These are phyloP conservation scores for Eremothecium cymbalariae DNA, from an alignment of 1,139 yeast species.

Conservation along the genomic window DNA sequence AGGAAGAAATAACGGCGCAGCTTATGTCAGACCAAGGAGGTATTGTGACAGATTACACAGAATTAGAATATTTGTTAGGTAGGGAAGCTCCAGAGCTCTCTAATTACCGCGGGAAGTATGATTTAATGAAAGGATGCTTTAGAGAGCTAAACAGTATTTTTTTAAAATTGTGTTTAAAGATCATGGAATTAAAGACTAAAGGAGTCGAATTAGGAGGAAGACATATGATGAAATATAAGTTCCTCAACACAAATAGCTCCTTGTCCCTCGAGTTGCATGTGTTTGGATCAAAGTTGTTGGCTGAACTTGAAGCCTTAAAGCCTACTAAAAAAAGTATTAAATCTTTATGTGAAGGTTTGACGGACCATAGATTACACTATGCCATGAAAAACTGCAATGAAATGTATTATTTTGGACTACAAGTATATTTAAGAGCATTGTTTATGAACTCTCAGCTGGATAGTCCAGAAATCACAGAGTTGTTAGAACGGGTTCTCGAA, in stretches of 20 bases:
- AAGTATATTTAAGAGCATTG: conserved; percentile 6
- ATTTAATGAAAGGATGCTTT: conserved; percentile 5
- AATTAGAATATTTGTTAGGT: conserved; percentile 1
- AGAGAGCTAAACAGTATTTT: conserved; percentile 1
- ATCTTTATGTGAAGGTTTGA: neutral
- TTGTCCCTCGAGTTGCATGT: conserved; percentile 1
- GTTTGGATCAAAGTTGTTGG: conserved; percentile 3
- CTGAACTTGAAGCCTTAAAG: conserved; percentile 1
- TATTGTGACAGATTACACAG: conserved; percentile 2
- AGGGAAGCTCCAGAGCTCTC: neutral
- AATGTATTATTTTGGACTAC: conserved; percentile 5
- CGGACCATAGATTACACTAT: conserved; percentile 3
- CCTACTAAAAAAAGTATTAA: neutral
- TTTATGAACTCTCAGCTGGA: conserved; percentile 4
- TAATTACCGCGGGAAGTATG: conserved; percentile 1
- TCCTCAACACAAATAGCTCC: conserved; percentile 1
- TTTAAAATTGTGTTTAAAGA: conserved; percentile 3
- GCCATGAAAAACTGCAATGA: conserved; percentile 5
- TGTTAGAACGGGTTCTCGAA: conserved; percentile 7
- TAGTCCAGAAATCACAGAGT: conserved; percentile 3
- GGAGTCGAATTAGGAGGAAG: conserved; percentile 6
- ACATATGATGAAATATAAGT: conserved; percentile 3
- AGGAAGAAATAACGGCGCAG: conserved; percentile 6
- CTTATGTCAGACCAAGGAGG: conserved; percentile 5
- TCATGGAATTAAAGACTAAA: conserved; percentile 1